Conservation (phyloP, 768 basidiomycete species). For the Termitomyces sp. region DNA sequence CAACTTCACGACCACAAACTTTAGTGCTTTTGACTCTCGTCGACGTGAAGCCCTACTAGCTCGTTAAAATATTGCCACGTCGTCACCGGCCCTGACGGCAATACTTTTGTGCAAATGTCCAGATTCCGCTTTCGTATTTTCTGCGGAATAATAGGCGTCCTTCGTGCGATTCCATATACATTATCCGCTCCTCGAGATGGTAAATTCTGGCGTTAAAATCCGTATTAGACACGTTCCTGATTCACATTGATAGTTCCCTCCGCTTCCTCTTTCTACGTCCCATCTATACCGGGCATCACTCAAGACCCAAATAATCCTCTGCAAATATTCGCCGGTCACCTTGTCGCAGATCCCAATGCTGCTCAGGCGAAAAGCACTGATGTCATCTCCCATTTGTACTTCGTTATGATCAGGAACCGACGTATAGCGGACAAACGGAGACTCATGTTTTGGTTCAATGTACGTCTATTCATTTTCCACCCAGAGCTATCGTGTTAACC, state of each 20-base stretch:
- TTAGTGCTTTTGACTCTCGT: neutral
- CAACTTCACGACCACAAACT: neutral
- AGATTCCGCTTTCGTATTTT: slow-evolving; percentile 6
- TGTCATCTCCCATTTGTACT: slow-evolving; percentile 77
- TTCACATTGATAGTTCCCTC: slow-evolving; percentile 49
- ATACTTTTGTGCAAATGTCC: slow-evolving; percentile 3
- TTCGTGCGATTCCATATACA: slow-evolving; percentile 7
- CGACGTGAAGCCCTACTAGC: neutral
- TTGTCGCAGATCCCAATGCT: slow-evolving; percentile 70
- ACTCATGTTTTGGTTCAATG: slow-evolving; percentile 96
- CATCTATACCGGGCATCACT: slow-evolving; percentile 68
- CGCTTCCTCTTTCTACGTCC: slow-evolving; percentile 82
- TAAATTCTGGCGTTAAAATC: slow-evolving; percentile 19
- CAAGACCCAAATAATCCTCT: slow-evolving; percentile 67
- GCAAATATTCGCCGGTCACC: slow-evolving; percentile 81
- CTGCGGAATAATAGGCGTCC: slow-evolving; percentile 11
- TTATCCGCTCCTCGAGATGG: slow-evolving; percentile 34
- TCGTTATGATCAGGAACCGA: slow-evolving; percentile 85
- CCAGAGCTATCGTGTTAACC: neutral
- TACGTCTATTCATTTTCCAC: slow-evolving; percentile 31
- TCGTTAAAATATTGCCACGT: neutral
- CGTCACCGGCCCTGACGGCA: neutral
- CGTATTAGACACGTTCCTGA: neutral
- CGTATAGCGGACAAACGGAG: slow-evolving; percentile 86
- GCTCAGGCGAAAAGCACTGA: slow-evolving; percentile 45